These are phyloP conservation scores for Fusarium lyarnte DNA, from an alignment of 2,329 filamentous ascomycete species.

Conservation along the genomic window DNA sequence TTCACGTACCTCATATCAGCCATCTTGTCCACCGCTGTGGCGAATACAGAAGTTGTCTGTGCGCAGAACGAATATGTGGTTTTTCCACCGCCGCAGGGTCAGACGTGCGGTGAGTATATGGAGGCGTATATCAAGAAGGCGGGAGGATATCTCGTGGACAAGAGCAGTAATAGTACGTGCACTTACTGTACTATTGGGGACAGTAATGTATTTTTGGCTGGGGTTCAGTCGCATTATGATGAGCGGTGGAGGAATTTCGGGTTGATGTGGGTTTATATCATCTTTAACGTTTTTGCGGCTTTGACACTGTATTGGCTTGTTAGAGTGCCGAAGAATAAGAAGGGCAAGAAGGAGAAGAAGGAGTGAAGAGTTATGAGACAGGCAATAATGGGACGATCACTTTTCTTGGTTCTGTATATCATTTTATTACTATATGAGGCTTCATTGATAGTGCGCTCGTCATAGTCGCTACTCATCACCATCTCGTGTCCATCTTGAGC, in stretches of 20 bases:
- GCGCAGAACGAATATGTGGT: slow-evolving; percentile 73
- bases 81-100: slow-evolving; percentile 69
- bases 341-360: slow-evolving; percentile 20
- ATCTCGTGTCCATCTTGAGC: too few relatives aligned
- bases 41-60: slow-evolving; percentile 72
- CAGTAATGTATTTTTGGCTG: slow-evolving; percentile 62
- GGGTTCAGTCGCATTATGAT: slow-evolving; percentile 61
- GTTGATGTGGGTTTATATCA: slow-evolving; percentile 67
- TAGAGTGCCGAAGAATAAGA: slow-evolving; percentile 58
- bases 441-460: neutral
- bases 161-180: slow-evolving; percentile 59
- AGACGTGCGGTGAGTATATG: slow-evolving; percentile 71
- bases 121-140: slow-evolving; percentile 55
- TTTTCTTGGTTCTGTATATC: neutral
- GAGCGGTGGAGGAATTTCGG: slow-evolving; percentile 77
- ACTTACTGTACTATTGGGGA: slow-evolving; percentile 62
- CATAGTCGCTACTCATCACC: neutral
- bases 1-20: slow-evolving; percentile 84
- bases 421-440: neutral
- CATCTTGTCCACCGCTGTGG: slow-evolving; percentile 75
- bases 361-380: neutral
- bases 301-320: slow-evolving; percentile 66
- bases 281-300: slow-evolving; percentile 66
- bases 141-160: slow-evolving; percentile 65
- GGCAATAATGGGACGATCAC: fast-evolving